phyloP scores from a whole-genome alignment of 2,329 filamentous ascomycete genomes.

The Penicillium sp. region DNA sequence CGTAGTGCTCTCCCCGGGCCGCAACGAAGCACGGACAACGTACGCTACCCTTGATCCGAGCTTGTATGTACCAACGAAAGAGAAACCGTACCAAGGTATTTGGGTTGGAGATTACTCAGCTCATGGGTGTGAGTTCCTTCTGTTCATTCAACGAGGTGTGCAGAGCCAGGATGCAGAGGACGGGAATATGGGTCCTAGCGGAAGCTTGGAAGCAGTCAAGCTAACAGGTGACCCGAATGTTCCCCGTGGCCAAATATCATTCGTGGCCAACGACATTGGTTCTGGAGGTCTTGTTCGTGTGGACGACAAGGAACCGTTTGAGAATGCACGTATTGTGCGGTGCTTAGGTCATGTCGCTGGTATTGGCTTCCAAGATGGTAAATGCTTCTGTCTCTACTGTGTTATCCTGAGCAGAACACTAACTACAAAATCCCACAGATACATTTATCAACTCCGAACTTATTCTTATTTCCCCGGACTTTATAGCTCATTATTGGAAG shows the following conservation, averaged over 20 bases:
- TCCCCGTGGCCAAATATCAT: slow-evolving; percentile 80
- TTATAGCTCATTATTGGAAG: slow-evolving; percentile 80
- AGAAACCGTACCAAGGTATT: slow-evolving; percentile 84
- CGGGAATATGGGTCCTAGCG: slow-evolving; percentile 54
- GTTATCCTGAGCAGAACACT: neutral
- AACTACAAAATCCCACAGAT: slow-evolving; percentile 13
- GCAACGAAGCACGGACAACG: slow-evolving; percentile 54
- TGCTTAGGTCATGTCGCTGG: slow-evolving; percentile 77
- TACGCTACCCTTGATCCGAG: slow-evolving; percentile 72
- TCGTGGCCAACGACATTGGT: slow-evolving; percentile 76
- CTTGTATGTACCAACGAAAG: slow-evolving; percentile 75
- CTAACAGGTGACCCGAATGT: slow-evolving; percentile 90
- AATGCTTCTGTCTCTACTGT: slow-evolving; percentile 34
- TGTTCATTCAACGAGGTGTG: slow-evolving; percentile 70
- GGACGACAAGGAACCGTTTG: slow-evolving; percentile 67
- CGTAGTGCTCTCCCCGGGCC: slow-evolving; percentile 26
- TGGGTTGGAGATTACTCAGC: slow-evolving; percentile 89
- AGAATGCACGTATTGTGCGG: slow-evolving; percentile 70
- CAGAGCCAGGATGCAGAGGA: slow-evolving; percentile 30
- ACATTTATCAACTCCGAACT: slow-evolving; percentile 71
- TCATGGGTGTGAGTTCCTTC: slow-evolving; percentile 85
- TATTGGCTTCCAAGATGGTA: slow-evolving; percentile 70
- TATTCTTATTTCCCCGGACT: slow-evolving; percentile 74
- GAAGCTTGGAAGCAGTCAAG: slow-evolving; percentile 80
- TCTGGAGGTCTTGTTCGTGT: slow-evolving; percentile 62